Conservation (phyloP, 768 basidiomycete genomes). For the Gymnopilus junonius region DNA sequence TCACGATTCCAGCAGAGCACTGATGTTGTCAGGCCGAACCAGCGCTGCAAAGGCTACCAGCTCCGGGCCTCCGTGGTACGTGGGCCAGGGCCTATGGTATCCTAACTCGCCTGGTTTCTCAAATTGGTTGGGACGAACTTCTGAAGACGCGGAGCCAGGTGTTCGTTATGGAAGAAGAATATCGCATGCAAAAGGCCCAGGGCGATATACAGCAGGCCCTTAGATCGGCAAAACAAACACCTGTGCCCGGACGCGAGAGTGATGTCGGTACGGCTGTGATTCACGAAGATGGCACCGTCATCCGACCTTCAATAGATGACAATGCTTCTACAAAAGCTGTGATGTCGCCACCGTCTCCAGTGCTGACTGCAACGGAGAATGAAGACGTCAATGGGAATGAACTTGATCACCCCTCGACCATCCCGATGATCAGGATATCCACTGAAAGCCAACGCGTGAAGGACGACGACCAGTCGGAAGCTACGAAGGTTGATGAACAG, state of each 20-base stretch:
- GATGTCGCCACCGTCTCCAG: slow-evolving; percentile 43
- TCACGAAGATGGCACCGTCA: slow-evolving; percentile 66
- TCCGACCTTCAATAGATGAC: slow-evolving; percentile 50
- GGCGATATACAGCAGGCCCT: slow-evolving; percentile 58
- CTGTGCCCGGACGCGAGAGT: slow-evolving; percentile 27
- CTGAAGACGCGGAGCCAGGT: slow-evolving; percentile 92
- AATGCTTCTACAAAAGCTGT: slow-evolving; percentile 74
- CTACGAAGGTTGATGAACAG: slow-evolving; percentile 22
- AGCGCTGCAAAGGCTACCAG: slow-evolving; percentile 91
- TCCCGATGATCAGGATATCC: slow-evolving; percentile 78
- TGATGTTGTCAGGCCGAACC: slow-evolving; percentile 74
- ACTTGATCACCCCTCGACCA: slow-evolving; percentile 31
- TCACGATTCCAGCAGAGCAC: background rate
- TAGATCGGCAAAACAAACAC: slow-evolving; percentile 24
- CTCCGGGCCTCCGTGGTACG: slow-evolving; percentile 92
- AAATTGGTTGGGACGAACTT: slow-evolving; percentile 99
- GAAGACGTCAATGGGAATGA: slow-evolving; percentile 28
- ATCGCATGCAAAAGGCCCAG: slow-evolving; percentile 93
- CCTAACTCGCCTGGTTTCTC: slow-evolving; percentile 87
- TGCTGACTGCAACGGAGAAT: slow-evolving; percentile 24
- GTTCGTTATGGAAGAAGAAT: slow-evolving; percentile 99
- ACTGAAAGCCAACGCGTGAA: slow-evolving; percentile 57
- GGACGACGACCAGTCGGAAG: slow-evolving; percentile 26
- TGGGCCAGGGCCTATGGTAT: slow-evolving; percentile 95
- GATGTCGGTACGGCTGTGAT: slow-evolving; percentile 48